Conservation (phyloP, 2,329 filamentous ascomycete species). For the Zalaria obscura region DNA sequence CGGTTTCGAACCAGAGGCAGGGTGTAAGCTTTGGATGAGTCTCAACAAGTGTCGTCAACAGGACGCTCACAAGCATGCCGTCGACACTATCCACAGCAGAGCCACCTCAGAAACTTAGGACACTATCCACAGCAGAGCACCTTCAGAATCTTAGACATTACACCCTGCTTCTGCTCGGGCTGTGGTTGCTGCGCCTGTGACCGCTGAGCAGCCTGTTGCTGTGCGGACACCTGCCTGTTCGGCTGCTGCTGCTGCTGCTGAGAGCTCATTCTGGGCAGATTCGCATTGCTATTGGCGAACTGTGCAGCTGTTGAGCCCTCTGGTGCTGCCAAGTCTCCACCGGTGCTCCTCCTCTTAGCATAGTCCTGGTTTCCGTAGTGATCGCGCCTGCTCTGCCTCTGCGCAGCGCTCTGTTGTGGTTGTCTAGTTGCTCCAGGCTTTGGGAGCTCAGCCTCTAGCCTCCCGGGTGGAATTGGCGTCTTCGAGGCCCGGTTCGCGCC, state of each 20-base stretch:
- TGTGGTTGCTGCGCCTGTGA: conserved; percentile 31
- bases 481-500: conserved; percentile 51
- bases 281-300: conserved; percentile 89
- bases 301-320: conserved; percentile 88
- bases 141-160: conserved; percentile 88
- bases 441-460: conserved; percentile 34
- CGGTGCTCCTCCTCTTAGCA: conserved; percentile 58
- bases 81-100: too few species aligned
- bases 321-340: conserved; percentile 61
- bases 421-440: conserved; percentile 51
- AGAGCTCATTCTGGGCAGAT: conserved; percentile 40
- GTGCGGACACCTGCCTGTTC: conserved; percentile 6
- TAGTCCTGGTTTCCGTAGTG: conserved; percentile 15
- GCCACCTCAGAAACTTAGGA: not conserved
- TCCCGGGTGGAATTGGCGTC: conserved; percentile 31
- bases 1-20: too few species aligned
- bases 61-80: too few species aligned
- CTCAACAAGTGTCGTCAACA: too few species aligned
- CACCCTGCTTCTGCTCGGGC: conserved; percentile 60
- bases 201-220: conserved; percentile 8
- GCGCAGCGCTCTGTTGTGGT: conserved; percentile 62
- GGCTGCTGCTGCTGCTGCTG: conserved; percentile 4
- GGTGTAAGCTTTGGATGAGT: too few species aligned
- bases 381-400: conserved; percentile 23
- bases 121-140: conserved; percentile 67